Percentiles rank a stretch among this genome's conserved stretches.
These are phyloP conservation scores for Umbelopsis isabellina DNA, from an alignment of 192 early-diverging fungal species.

Conservation along the genomic window DNA sequence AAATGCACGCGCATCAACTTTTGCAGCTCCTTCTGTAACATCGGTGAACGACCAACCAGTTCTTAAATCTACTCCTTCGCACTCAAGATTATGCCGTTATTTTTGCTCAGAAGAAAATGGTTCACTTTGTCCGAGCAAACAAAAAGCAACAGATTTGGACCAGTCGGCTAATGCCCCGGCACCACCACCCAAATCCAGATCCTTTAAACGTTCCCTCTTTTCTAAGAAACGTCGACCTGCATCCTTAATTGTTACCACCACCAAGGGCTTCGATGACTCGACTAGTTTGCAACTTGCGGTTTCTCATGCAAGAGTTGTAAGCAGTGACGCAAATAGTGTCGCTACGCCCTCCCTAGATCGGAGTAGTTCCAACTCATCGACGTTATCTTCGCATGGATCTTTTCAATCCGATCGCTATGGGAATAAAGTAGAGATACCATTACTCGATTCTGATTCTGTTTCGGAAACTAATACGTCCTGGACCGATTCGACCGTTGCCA, in stretches of 20 bases:
- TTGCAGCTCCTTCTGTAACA: not conserved
- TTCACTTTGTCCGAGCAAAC: slow-evolving; percentile 21
- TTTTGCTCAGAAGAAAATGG: slow-evolving; percentile 21
- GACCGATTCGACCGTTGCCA: not conserved
- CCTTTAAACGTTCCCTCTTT: slow-evolving; percentile 9
- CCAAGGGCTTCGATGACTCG: not conserved
- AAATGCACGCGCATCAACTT: not conserved
- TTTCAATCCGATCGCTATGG: slow-evolving; percentile 1
- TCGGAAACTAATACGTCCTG: not conserved
- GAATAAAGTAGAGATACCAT: not conserved
- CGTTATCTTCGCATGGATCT: slow-evolving; percentile 9
- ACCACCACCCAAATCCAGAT: not conserved
- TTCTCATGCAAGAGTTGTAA: not conserved
- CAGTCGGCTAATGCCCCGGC: not conserved
- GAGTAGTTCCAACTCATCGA: slow-evolving; percentile 10
- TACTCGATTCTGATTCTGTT: not conserved
- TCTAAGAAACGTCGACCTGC: slow-evolving; percentile 8
- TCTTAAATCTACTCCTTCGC: not conserved
- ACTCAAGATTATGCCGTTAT: slow-evolving; percentile 11
- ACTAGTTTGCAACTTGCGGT: not conserved
- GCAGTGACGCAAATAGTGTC: not conserved
- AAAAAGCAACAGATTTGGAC: not conserved
- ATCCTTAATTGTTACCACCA: not conserved
- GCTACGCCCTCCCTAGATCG: slow-evolving; percentile 15
- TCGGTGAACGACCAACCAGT: not conserved